Evolutionary conservation across 2,329 filamentous ascomycete species (phyloP).

Genomic region (Colletotrichum sp.): DNA sequence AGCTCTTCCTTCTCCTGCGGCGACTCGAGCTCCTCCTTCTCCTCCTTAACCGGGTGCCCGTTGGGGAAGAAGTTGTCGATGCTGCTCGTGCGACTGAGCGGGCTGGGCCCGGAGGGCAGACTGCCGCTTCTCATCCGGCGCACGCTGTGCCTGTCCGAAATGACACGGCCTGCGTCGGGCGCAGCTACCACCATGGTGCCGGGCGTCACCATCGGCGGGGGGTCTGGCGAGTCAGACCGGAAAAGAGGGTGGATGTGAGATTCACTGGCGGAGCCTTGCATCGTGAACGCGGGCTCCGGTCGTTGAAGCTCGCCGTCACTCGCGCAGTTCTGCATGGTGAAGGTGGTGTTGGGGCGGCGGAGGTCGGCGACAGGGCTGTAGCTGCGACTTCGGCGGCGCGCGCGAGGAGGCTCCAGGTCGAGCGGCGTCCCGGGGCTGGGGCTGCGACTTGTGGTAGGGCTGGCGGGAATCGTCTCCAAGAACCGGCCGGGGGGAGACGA

Average conservation of each 20-base stretch:
- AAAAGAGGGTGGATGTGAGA: constrained; percentile 81
- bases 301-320: constrained; percentile 60
- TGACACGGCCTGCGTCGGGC: constrained; percentile 69
- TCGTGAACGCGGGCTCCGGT: constrained; percentile 29
- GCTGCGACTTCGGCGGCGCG: constrained; percentile 52
- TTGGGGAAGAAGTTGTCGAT: constrained; percentile 48
- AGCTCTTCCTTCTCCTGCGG: constrained; percentile 20
- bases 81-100: constrained; percentile 55
- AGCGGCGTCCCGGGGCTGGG: constrained; percentile 66
- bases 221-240: constrained; percentile 72
- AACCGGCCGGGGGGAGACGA: constrained; percentile 54
- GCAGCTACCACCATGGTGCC: constrained; percentile 75
- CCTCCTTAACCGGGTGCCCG: constrained; percentile 25
- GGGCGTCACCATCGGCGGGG: constrained; percentile 68
- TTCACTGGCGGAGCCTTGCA: constrained; percentile 53
- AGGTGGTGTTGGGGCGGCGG: constrained; percentile 17
- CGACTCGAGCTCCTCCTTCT: constrained; percentile 25
- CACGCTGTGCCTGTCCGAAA: constrained; percentile 58
- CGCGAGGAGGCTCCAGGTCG: constrained; percentile 57
- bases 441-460: constrained; percentile 67
- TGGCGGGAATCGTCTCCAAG: constrained; percentile 75
- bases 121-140: constrained; percentile 63
- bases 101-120: constrained; percentile 50
- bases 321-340: constrained; percentile 38
- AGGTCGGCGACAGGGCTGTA: constrained; percentile 58